A percentile compares a stretch with the other conserved stretches of the same genome.
Evolutionary conservation across 169 alveolate genomes (phyloP).

Genomic region (Plasmodium relictum): DNA sequence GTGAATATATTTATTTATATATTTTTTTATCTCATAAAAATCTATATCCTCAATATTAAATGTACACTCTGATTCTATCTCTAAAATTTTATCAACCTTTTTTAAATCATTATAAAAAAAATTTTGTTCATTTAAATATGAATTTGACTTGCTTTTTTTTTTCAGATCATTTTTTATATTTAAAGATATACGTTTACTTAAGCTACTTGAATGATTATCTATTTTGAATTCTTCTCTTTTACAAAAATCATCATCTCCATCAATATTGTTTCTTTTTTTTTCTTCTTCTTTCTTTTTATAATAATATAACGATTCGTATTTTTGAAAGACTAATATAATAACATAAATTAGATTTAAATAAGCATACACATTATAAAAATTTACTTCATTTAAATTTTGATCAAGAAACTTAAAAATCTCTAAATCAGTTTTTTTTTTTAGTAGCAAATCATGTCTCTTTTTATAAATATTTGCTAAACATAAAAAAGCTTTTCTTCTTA

Average conservation of each 20-base stretch:
- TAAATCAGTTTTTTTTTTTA: constrained; percentile 74
- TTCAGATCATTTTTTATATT: constrained; percentile 47
- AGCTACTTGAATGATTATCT: neutral
- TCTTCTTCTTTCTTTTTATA: constrained; percentile 42
- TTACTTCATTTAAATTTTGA: constrained; percentile 56
- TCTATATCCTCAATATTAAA: constrained; percentile 52
- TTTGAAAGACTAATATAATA: constrained; percentile 53
- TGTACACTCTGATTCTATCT: constrained; percentile 65
- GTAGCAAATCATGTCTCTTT: constrained; percentile 69
- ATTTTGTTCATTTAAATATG: constrained; percentile 27
- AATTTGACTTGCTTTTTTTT: constrained; percentile 9
- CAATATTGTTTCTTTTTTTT: constrained; percentile 1
- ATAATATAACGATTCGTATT: constrained; percentile 24
- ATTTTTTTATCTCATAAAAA: constrained; percentile 50
- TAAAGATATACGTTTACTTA: constrained; percentile 10
- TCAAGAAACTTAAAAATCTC: constrained; percentile 78
- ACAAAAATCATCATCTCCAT: constrained; percentile 9
- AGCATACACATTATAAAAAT: constrained; percentile 39
- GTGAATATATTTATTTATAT: constrained; percentile 51
- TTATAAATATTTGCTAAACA: constrained; percentile 84
- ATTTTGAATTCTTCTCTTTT: constrained; percentile 13
- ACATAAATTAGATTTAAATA: constrained; percentile 60
- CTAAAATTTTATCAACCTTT: constrained; percentile 42
- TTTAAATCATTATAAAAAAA: constrained; percentile 53
- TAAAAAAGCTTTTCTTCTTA: constrained; percentile 87